Evolutionary conservation across 805 yeast species (phyloP).

Genomic region (Saturnispora kantuleensis): DNA sequence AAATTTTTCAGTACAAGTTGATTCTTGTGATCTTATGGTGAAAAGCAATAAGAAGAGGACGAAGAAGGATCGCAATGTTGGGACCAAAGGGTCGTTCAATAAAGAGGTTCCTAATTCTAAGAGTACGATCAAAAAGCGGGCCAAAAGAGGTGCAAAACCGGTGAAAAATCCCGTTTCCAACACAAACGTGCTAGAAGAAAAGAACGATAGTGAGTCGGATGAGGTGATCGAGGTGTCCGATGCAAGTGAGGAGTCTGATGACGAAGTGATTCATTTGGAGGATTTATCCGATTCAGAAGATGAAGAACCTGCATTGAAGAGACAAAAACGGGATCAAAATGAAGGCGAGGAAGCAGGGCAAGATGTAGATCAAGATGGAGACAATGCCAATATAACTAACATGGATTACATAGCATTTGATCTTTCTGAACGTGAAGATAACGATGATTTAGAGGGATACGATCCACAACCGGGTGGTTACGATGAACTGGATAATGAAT

Average conservation of each 20-base stretch:
- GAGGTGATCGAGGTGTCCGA: too few relatives aligned
- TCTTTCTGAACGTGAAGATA: constrained; percentile 30
- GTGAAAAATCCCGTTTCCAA: not conserved
- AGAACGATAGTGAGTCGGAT: not conserved
- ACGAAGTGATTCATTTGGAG: not conserved
- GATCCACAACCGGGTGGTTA: constrained; percentile 14
- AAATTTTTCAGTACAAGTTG: too few relatives aligned
- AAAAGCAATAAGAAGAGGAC: constrained; percentile 6
- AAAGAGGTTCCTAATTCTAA: not conserved
- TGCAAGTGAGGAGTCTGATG: constrained; percentile 2
- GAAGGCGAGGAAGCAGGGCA: constrained; percentile 23
- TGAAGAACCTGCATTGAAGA: constrained; percentile 2
- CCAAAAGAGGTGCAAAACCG: constrained; percentile 1
- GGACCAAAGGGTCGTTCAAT: constrained; percentile 6
- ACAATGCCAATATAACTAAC: too few relatives aligned
- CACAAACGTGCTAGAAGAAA: constrained; percentile 4
- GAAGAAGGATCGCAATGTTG: not conserved
- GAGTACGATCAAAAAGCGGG: not conserved
- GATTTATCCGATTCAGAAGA: constrained; percentile 1
- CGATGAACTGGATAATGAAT: constrained; percentile 27
- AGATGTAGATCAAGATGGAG: constrained; percentile 31
- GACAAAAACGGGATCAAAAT: not conserved
- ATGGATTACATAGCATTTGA: constrained; percentile 44
- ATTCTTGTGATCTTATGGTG: not conserved
- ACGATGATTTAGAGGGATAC: constrained; percentile 25